Percentiles rank a stretch among this genome's conserved stretches.
Evolutionary conservation across 495 filamentous ascomycete species (phyloP).

Genomic region (Tuber umbilicatum): DNA sequence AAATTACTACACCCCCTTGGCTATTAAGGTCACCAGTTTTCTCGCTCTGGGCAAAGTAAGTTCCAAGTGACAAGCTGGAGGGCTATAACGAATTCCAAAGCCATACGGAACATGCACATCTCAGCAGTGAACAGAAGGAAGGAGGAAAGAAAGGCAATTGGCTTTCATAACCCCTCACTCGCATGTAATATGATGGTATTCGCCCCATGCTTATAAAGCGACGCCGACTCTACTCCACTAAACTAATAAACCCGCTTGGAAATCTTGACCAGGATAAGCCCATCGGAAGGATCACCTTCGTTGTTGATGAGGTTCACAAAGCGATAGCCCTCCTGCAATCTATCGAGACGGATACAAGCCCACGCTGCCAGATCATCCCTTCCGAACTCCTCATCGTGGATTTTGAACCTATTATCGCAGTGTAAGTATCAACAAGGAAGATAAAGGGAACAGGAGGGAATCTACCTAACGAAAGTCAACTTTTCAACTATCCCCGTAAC

Average conservation of each 20-base stretch:
- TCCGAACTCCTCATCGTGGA: constrained; percentile 73
- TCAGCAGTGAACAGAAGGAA: background rate
- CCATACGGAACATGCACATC: background rate
- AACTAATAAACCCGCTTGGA: constrained; percentile 50
- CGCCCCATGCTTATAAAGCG: background rate
- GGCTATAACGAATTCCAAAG: background rate
- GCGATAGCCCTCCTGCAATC: constrained; percentile 65
- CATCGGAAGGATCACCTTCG: constrained; percentile 55
- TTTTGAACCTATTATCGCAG: constrained; percentile 59
- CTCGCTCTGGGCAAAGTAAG: background rate
- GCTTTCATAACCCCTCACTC: background rate
- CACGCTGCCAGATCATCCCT: constrained; percentile 73
- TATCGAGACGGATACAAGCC: constrained; percentile 79
- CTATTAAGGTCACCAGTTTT: background rate
- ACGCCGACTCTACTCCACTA: background rate
- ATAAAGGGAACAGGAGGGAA: constrained; percentile 5
- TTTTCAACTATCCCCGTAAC: constrained; percentile 65
- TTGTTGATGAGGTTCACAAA: constrained; percentile 66
- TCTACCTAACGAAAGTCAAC: constrained; percentile 72
- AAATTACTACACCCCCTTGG: no score
- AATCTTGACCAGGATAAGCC: constrained; percentile 64
- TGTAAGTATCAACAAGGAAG: constrained; percentile 15
- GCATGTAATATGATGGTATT: background rate
- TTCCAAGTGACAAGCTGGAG: background rate
- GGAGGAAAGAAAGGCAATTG: background rate